A percentile compares a stretch with the other conserved stretches of the same genome.
Evolutionary conservation across 2,329 filamentous ascomycete genomes (phyloP).

Genomic region (Cordyceps pruinosa): DNA sequence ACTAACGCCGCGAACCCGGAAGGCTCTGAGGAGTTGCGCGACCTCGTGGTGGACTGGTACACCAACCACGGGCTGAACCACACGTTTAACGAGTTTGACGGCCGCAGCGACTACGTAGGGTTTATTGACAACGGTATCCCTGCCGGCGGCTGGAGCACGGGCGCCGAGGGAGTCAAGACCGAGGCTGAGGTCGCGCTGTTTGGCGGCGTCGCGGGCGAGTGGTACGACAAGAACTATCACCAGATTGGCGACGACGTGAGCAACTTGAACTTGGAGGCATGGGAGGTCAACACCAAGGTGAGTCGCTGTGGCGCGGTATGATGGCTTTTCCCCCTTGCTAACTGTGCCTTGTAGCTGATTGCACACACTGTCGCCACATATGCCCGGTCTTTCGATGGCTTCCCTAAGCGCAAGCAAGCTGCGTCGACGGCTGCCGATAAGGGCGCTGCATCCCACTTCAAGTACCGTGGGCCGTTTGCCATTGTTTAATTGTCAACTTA

Average conservation of each 20-base stretch:
- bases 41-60: slow-evolving; percentile 64
- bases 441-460: background rate
- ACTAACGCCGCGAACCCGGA: slow-evolving; percentile 63
- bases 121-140: slow-evolving; percentile 70
- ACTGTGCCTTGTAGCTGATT: slow-evolving; percentile 41
- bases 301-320: slow-evolving; percentile 15
- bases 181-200: slow-evolving; percentile 57
- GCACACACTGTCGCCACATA: slow-evolving; percentile 68
- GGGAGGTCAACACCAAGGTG: slow-evolving; percentile 55
- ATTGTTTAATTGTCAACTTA: background rate
- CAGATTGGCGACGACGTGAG: slow-evolving; percentile 52
- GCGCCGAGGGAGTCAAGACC: slow-evolving; percentile 71
- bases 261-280: slow-evolving; percentile 54
- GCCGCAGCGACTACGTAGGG: slow-evolving; percentile 71
- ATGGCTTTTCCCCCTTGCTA: background rate
- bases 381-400: slow-evolving; percentile 57
- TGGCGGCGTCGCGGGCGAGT: slow-evolving; percentile 59
- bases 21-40: slow-evolving; percentile 62
- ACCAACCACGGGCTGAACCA: slow-evolving; percentile 53
- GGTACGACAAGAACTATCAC: slow-evolving; percentile 56
- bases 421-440: background rate
- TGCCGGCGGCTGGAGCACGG: slow-evolving; percentile 68
- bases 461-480: background rate
- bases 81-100: slow-evolving; percentile 68
- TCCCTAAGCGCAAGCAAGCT: slow-evolving; percentile 46